Percentiles rank a stretch among this genome's conserved stretches.
Evolutionary conservation across 2,329 filamentous ascomycete species (phyloP).

Genomic region (Myriosclerotinia scirpicola): DNA sequence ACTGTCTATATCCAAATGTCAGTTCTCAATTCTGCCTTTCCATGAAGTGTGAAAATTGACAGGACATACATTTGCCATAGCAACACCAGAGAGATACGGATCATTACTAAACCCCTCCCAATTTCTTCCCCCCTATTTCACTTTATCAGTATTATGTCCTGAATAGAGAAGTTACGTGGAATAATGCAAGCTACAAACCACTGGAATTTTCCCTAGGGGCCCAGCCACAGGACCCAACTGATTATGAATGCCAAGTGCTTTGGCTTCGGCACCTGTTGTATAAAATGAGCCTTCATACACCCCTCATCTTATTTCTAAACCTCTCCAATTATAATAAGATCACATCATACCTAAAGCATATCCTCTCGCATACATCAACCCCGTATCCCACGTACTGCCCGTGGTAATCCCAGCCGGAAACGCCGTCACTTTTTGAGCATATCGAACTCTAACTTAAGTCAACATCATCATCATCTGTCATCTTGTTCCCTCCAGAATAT

Average conservation of each 20-base stretch:
- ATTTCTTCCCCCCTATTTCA: conserved; percentile 66
- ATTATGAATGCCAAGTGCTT: conserved; percentile 69
- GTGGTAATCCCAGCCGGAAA: conserved; percentile 80
- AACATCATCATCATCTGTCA: neutral
- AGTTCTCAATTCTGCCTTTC: neutral
- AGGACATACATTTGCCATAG: conserved; percentile 49
- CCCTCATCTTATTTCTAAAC: neutral
- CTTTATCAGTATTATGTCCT: conserved; percentile 40
- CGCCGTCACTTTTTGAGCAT: conserved; percentile 67
- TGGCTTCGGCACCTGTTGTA: conserved; percentile 62
- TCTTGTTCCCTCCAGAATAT: no score
- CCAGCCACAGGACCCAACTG: conserved; percentile 75
- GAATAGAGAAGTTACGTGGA: neutral
- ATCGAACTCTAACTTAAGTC: conserved; percentile 52
- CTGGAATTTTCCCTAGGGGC: conserved; percentile 68
- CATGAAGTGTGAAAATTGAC: neutral
- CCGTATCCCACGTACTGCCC: conserved; percentile 76
- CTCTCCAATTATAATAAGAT: neutral
- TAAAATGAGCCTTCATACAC: conserved; percentile 6
- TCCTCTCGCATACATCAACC: conserved; percentile 70
- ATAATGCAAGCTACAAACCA: conserved; percentile 22
- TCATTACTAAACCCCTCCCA: conserved; percentile 84
- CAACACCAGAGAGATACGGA: conserved; percentile 69
- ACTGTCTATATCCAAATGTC: conserved; percentile 49
- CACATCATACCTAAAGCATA: conserved; percentile 58